These are phyloP conservation scores for Colletotrichum tabaci DNA, from an alignment of 2,329 filamentous ascomycete genomes.

Conservation along the genomic window DNA sequence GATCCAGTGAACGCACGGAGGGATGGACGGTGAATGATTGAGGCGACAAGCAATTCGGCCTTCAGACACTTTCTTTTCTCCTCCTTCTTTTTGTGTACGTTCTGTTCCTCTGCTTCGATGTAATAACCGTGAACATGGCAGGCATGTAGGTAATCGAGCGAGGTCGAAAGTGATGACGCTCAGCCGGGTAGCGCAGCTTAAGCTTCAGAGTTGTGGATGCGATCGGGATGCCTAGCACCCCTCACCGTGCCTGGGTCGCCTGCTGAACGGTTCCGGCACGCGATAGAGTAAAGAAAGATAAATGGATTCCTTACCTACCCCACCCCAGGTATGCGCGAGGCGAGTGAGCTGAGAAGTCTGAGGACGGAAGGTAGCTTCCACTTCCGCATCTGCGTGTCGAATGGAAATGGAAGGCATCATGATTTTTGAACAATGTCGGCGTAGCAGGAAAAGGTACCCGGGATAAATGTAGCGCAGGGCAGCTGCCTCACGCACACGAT, in stretches of 20 bases:
- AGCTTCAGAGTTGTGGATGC: constrained; percentile 16
- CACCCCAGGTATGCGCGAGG: not conserved
- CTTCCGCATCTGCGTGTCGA: too few relatives aligned
- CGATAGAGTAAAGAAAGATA: too few relatives aligned
- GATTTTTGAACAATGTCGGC: too few relatives aligned
- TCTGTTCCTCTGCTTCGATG: not conserved
- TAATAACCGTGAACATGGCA: too few relatives aligned
- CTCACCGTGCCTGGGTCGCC: constrained; percentile 11
- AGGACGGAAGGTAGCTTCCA: too few relatives aligned
- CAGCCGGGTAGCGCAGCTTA: not conserved
- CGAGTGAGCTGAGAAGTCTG: not conserved
- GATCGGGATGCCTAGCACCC: not conserved
- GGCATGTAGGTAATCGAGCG: not conserved
- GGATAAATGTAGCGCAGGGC: not conserved
- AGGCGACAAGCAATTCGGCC: too few relatives aligned
- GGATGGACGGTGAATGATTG: not conserved
- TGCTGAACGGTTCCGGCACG: not conserved
- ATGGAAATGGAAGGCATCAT: not conserved
- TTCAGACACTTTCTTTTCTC: too few relatives aligned
- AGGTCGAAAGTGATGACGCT: not conserved
- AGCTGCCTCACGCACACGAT: not conserved
- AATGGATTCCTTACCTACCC: not conserved
- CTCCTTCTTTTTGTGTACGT: too few relatives aligned
- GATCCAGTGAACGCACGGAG: too few relatives aligned
- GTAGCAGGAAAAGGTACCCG: too few relatives aligned